Evolutionary conservation across 352 stramenopile genomes (phyloP), one percentile per base, ranked within the genome.

Genomic region (Globisporangium yorkense): DNA sequence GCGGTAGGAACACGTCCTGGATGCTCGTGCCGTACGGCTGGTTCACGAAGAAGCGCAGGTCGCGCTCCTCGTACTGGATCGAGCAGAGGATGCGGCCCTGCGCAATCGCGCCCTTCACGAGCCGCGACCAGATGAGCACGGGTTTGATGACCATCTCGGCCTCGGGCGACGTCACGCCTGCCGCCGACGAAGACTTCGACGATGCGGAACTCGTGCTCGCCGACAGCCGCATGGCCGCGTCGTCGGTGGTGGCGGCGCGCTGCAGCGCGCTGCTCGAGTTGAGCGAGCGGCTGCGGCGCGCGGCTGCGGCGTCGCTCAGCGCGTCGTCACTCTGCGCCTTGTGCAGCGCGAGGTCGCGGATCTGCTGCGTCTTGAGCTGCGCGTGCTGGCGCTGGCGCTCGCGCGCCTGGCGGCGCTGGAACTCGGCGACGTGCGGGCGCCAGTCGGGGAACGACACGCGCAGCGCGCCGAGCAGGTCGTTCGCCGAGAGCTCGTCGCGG

Each of bases 1-100:
- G 82, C 6, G 84, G 84, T 43, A 91, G 54, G 21, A 90, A 91
- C 5, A 92, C 80, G 41, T 91, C 79, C 57, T 92, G 79, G 40
- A 92, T 83, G 59, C 72, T 75, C 1, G 77, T 92, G 2, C 83
- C 79, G 57, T 87, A 88, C 43, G 82, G 77, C 49, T 88, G 67
- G 29, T 83, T 85, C n/a, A 80, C 67, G 20, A 92, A 61, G 33
- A 72, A 78, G 51, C 77, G 75, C 3, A 89, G 55, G 43, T 94
- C 84, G 13, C 57, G 66, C 63, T 88, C 75, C 62, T 92, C 82
- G 54, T 81, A 89, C 59, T 90, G 78, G n/a, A 94, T 63, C 12
- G 72, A 79, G 56, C 77, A 88, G 5, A 92, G 58, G 48, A 92
- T 73, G 2, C 82, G 72, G 16, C 82, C 82, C 47, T 88, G 74